These are phyloP conservation scores for Cyclocybe cylindracea DNA, from an alignment of 768 basidiomycete species.

Conservation along the genomic window DNA sequence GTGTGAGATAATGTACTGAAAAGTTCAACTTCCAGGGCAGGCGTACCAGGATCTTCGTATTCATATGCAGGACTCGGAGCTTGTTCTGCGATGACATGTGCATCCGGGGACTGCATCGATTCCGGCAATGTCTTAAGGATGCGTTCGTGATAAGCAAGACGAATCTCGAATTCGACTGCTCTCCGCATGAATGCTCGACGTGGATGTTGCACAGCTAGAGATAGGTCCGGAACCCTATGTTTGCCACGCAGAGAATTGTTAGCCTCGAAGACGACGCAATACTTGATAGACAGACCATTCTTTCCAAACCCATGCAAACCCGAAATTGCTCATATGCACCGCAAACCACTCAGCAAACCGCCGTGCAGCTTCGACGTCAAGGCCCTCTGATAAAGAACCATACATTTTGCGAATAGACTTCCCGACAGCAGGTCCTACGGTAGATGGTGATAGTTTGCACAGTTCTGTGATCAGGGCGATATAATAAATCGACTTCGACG, in stretches of 20 bases:
- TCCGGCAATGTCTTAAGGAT: constrained; percentile 88
- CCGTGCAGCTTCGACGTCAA: constrained; percentile 82
- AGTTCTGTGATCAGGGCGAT: constrained; percentile 88
- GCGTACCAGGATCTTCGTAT: constrained; percentile 77
- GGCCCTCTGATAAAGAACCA: constrained; percentile 71
- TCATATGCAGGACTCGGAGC: constrained; percentile 81
- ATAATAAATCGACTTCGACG: constrained; percentile 83
- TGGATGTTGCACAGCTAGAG: constrained; percentile 75
- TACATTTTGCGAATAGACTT: constrained; percentile 93
- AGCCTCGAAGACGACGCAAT: background rate
- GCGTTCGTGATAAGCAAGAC: constrained; percentile 91
- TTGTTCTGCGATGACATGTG: constrained; percentile 62
- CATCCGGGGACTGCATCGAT: constrained; percentile 68
- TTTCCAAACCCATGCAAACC: constrained; percentile 99
- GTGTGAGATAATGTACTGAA: background rate
- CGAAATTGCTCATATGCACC: constrained; percentile 96
- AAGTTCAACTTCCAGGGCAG: constrained; percentile 1
- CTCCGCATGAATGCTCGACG: constrained; percentile 86
- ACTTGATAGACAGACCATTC: constrained; percentile 75
- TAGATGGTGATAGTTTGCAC: constrained; percentile 90
- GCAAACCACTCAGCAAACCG: constrained; percentile 95
- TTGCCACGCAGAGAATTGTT: too few species aligned
- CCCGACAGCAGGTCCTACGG: constrained; percentile 94
- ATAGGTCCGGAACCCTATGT: constrained; percentile 82
- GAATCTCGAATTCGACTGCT: constrained; percentile 85